Base-by-base conservation (phyloP, 2,329 filamentous ascomycete genomes). In the Aspergillus pseudoviridinutans region DNA sequence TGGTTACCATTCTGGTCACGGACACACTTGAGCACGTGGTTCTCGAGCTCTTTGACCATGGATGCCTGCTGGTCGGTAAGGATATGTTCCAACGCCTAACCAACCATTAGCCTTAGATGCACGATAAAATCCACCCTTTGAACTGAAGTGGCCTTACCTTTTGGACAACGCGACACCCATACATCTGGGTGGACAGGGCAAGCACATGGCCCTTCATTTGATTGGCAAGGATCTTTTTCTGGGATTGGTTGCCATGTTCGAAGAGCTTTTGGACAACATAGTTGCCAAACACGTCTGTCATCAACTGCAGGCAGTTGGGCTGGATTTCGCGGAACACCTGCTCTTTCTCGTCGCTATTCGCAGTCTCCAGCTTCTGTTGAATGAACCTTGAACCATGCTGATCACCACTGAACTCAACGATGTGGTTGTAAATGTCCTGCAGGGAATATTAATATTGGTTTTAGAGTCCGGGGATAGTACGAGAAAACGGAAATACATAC, bases 191-290 rank as follows among this genome's bases (percentile, higher is more conserved):
- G 0, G 92, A 96, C 53, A 99, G 78, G 32, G 87, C 84, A 49
- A 90, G 78, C 12, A 97, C 86, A 68, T 92, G 90, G 6, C 89
- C 89, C 72, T 88, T 90, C 92, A 97, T 97, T 73, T 90, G 87
- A 61, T 87, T 86, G 0, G 91, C 92, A 46, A 99, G 76, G 2
- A 89, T 82, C 74, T 88, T 92, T 79, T 99, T 99, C 77, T 99
- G 94, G 0, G 87, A 84, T 74, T 96, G 92, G 65, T 91, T 95
- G 42, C 94, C 93, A 72, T 97, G 91, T 72, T 97, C 93, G 61
- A 97, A 97, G 71, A 97, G 87, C 73, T 97, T 97, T 70, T 99
- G 94, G 42, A 97, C 92, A 38, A 99, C 94, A 70, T 97, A 99
- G 74, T 99, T 99, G 54, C 94, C 94, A 70, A 97, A 99, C 0